Conservation (phyloP, 306 rosid species). For the Pterocarpus macrocarpus region DNA sequence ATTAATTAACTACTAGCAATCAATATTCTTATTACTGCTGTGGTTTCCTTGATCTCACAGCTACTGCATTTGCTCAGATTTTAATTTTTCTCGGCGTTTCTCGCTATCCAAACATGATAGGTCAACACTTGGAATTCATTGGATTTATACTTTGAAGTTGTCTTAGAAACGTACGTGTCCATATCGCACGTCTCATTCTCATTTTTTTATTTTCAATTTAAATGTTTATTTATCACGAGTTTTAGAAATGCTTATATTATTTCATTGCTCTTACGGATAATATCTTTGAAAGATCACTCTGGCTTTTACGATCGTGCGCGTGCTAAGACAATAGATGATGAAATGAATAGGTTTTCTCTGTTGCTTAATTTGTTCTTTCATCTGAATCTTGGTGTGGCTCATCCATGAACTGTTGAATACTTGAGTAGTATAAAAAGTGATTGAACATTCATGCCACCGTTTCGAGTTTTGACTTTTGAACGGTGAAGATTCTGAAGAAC, state of each 20-base stretch:
- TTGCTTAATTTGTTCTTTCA: neutral
- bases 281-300: neutral
- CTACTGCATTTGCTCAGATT: neutral
- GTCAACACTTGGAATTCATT: neutral
- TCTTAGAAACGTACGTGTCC: neutral
- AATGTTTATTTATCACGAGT: neutral
- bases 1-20: neutral
- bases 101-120: slow-evolving; percentile 11
- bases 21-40: neutral
- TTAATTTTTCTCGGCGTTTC: slow-evolving; percentile 8
- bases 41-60: slow-evolving; percentile 4
- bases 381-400: slow-evolving; percentile 10
- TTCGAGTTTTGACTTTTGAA: slow-evolving; percentile 5
- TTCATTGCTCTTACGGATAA: slow-evolving; percentile 7
- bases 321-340: neutral
- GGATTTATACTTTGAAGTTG: slow-evolving; percentile 19
- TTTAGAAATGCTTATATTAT: neutral
- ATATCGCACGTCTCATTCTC: neutral
- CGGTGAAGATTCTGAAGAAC: neutral
- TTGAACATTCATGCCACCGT: neutral
- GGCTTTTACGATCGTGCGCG: slow-evolving; percentile 7
- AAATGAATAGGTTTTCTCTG: slow-evolving; percentile 14
- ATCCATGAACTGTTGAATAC: neutral
- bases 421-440: neutral
- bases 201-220: neutral